phyloP scores from a whole-genome alignment of 129 eudicot species.

The Smallanthus sonchifolius region DNA sequence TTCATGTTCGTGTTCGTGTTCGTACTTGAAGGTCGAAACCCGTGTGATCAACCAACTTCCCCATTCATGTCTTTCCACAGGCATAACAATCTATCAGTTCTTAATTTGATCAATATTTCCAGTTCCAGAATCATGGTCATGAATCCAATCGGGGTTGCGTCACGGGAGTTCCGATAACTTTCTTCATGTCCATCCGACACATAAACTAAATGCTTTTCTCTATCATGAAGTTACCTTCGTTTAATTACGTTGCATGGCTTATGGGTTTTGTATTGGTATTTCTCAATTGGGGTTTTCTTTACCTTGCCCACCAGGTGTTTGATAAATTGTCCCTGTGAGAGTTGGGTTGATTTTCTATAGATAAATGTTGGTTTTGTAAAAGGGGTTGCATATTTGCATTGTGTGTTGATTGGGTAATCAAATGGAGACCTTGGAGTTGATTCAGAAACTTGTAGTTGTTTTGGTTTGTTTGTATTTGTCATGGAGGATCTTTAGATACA shows the following conservation, averaged over 20 bases:
- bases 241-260: conserved; percentile 33
- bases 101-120: too few species aligned
- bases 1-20: too few species aligned
- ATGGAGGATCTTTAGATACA: conserved; percentile 55
- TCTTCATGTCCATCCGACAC: conserved; percentile 21
- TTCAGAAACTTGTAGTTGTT: conserved; percentile 52
- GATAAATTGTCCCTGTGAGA: conserved; percentile 4
- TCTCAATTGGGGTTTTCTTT: conserved; percentile 24
- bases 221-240: conserved; percentile 11
- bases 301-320: conserved; percentile 35
- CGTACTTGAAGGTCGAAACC: conserved; percentile 20
- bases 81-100: too few species aligned
- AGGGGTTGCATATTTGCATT: neutral
- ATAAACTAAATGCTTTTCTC: conserved; percentile 25
- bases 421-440: conserved; percentile 47
- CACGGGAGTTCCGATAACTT: conserved; percentile 44
- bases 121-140: conserved; percentile 10
- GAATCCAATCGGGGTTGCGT: conserved; percentile 30
- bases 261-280: conserved; percentile 41
- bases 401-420: neutral
- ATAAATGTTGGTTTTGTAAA: conserved; percentile 22
- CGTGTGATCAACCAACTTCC: conserved; percentile 16
- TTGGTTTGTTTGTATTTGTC: conserved; percentile 50
- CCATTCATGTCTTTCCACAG: conserved; percentile 10
- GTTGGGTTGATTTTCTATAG: conserved; percentile 14